Evolutionary conservation across 306 rosid genomes (phyloP).

Genomic region (Pachyrhizus erosus): DNA sequence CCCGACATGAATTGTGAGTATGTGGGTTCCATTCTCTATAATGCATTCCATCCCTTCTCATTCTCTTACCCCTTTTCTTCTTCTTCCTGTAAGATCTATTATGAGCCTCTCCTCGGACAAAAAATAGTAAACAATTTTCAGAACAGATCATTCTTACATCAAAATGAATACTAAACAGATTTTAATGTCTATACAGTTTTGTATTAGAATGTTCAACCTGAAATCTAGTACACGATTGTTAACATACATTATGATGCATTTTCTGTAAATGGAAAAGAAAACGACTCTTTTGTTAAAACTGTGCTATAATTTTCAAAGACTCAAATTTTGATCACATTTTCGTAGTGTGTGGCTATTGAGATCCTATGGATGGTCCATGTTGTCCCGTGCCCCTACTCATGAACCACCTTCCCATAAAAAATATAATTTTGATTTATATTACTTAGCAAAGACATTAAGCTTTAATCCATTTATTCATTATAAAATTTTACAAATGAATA

Average conservation of each 20-base stretch:
- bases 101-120: not conserved
- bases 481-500: not conserved
- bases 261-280: slow-evolving; percentile 23
- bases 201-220: slow-evolving; percentile 9
- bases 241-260: slow-evolving; percentile 28
- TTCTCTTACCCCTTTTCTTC: not conserved
- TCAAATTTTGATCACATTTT: not conserved
- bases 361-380: slow-evolving; percentile 3
- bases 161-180: slow-evolving; percentile 1
- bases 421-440: not conserved
- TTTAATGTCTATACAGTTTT: not conserved
- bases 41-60: not conserved
- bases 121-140: not conserved
- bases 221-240: not conserved
- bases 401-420: not conserved
- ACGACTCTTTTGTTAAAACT: not conserved
- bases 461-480: not conserved
- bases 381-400: not conserved
- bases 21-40: not conserved
- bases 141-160: slow-evolving; percentile 23
- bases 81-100: not conserved
- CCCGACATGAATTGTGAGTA: not conserved
- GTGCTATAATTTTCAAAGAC: not conserved
- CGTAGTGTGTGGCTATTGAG: not conserved
- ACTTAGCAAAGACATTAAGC: not conserved